Conservation (phyloP, 495 filamentous ascomycete species). For the Penicillium riverlandense region DNA sequence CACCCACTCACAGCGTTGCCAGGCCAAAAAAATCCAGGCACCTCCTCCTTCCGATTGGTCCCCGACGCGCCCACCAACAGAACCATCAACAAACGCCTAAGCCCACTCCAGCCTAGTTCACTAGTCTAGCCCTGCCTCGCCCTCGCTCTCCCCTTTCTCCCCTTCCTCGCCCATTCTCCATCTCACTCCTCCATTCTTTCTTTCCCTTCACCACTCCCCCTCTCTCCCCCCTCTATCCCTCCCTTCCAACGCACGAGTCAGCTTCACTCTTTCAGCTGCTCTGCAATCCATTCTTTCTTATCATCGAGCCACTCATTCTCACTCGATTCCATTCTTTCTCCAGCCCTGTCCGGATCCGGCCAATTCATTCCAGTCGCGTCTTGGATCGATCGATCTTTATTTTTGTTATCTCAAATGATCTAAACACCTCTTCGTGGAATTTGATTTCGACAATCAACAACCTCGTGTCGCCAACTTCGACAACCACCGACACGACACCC, state of each 20-base stretch:
- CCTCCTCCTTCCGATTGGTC: too few species aligned
- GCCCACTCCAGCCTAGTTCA: too few species aligned
- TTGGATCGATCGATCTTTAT: constrained; percentile 4
- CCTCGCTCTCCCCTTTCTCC: constrained; percentile 20
- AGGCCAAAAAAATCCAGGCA: too few species aligned
- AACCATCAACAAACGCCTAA: too few species aligned
- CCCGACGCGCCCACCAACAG: too few species aligned
- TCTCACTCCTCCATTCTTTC: constrained; percentile 33
- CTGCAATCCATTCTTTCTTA: constrained; percentile 48
- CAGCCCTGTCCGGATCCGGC: constrained; percentile 1
- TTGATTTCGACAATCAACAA: constrained; percentile 13
- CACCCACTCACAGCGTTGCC: too few species aligned
- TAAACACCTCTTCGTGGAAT: constrained; percentile 16
- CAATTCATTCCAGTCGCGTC: constrained; percentile 4
- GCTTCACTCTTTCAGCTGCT: constrained; percentile 83
- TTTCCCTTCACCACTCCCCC: constrained; percentile 1
- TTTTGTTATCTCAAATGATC: constrained; percentile 8
- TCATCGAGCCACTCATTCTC: neutral
- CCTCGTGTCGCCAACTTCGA: constrained; percentile 1
- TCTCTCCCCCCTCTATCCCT: constrained; percentile 19
- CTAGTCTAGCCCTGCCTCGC: neutral
- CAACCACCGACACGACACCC: constrained; percentile 2
- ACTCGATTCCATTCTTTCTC: constrained; percentile 3
- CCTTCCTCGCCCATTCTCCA: constrained; percentile 41
- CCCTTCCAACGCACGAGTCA: constrained; percentile 46